Conservation (phyloP, 495 filamentous ascomycete genomes). For the Corynascus novoguineensis region DNA sequence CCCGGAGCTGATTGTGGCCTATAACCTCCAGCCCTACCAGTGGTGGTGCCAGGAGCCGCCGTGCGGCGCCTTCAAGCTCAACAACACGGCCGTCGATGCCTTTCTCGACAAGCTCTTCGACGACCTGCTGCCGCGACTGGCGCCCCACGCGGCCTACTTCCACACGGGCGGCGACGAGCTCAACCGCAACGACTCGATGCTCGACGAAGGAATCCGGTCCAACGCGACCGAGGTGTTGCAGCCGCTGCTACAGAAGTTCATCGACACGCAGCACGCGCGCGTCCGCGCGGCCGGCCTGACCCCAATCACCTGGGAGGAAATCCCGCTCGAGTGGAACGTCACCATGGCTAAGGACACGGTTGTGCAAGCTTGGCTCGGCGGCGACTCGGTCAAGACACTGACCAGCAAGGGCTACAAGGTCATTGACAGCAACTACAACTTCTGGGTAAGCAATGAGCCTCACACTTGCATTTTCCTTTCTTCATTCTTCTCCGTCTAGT, state of each 20-base stretch:
- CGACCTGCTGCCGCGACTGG: slow-evolving; percentile 67
- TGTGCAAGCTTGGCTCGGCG: slow-evolving; percentile 68
- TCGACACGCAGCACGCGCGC: slow-evolving; percentile 57
- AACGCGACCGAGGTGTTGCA: slow-evolving; percentile 55
- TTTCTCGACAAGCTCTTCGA: slow-evolving; percentile 65
- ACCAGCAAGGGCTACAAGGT: slow-evolving; percentile 59
- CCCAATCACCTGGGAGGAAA: slow-evolving; percentile 79
- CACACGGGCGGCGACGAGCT: slow-evolving; percentile 83
- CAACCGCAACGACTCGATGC: slow-evolving; percentile 62
- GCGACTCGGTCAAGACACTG: slow-evolving; percentile 47
- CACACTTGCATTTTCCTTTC: background rate
- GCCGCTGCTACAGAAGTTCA: slow-evolving; percentile 66
- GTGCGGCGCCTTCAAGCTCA: slow-evolving; percentile 69
- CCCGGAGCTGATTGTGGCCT: slow-evolving; percentile 69
- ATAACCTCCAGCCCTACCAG: slow-evolving; percentile 61
- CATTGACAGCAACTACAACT: slow-evolving; percentile 69
- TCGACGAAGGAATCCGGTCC: slow-evolving; percentile 65
- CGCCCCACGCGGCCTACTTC: slow-evolving; percentile 63
- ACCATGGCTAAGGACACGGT: slow-evolving; percentile 56
- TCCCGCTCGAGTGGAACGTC: slow-evolving; percentile 68
- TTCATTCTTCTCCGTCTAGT: background rate
- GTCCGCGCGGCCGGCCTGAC: slow-evolving; percentile 54
- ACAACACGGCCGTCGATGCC: slow-evolving; percentile 55
- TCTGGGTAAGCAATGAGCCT: slow-evolving; percentile 49
- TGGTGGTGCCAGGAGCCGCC: slow-evolving; percentile 69